Base-by-base conservation (phyloP, 192 early-diverging fungal genomes). In the Cetraspora pellucida region DNA sequence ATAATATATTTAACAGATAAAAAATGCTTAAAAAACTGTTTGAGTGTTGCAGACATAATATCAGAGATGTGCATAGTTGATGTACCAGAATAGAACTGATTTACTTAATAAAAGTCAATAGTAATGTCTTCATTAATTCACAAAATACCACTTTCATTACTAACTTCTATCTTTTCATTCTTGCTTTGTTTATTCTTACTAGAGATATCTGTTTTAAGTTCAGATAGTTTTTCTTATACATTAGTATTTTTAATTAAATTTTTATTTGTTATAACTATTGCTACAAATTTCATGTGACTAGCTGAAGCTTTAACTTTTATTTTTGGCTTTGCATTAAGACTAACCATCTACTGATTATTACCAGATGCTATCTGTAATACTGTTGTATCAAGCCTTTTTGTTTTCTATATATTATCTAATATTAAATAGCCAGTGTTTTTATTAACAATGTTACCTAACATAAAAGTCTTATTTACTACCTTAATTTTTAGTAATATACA, bases 111-210 rank as follows among this genome's bases (percentile, higher is more conserved):
- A 60, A 21, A 27, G n/a, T 60, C 58, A 60, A 60, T 60, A 23
- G 58, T 60, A 60, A 60, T 60, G n/a, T 14, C n/a, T 60, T 60
- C n/a, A 60, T 60, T 27, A 60, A n/a, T 21, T 21, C 58, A 60
- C n/a, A 14, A 27, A 7, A 27, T 21, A 27, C n/a, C n/a, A 60
- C n/a, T 27, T n/a, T n/a, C n/a, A 60, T 14, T 60, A 21, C 7
- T 27, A 23, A 60, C n/a, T 14, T 8, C 58, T 60, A 14, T 21
- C n/a, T n/a, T n/a, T 23, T 60, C 25, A 60, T 60, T 60, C 25
- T 60, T 21, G n/a, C 58, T 60, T 14, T 60, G 10, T 8, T 60
- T n/a, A 60, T n/a, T 60, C 8, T 60, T 27, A 60, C 58, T 60
- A 14, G 58, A 60, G n/a, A 60, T 60, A 27, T 50, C 47, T 14